A percentile compares a stretch with the other conserved stretches of the same genome.
phyloP scores from a whole-genome alignment of 352 stramenopile genomes.

The Pythium coloratum region DNA sequence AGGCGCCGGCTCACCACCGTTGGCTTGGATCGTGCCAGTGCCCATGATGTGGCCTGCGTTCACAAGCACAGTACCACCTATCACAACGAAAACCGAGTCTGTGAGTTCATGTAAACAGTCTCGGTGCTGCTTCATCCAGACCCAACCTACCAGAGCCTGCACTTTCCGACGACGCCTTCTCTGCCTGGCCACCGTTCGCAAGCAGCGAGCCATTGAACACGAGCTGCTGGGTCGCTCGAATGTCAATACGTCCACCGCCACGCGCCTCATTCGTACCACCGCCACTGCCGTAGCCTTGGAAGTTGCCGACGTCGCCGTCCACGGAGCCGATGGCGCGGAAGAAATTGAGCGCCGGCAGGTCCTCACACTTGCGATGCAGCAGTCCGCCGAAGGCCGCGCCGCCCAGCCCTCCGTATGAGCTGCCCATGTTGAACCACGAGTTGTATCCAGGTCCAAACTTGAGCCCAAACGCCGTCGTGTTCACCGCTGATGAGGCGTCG shows the following conservation, averaged over 20 bases:
- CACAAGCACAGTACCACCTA: constrained; percentile 25
- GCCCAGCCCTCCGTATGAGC: constrained; percentile 74
- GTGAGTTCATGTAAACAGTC: too few species aligned
- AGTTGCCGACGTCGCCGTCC: constrained; percentile 49
- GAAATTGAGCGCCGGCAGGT: constrained; percentile 55
- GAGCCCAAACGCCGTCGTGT: constrained; percentile 61
- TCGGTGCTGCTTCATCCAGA: too few species aligned
- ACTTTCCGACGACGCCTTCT: constrained; percentile 52
- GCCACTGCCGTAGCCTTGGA: constrained; percentile 82
- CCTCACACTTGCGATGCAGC: constrained; percentile 43
- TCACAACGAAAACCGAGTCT: constrained; percentile 1
- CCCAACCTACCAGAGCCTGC: constrained; percentile 44
- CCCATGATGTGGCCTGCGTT: constrained; percentile 12
- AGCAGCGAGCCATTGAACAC: constrained; percentile 67
- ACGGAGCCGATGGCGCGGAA: constrained; percentile 69
- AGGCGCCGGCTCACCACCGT: constrained; percentile 21
- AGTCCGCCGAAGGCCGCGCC: constrained; percentile 55
- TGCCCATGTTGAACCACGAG: constrained; percentile 60
- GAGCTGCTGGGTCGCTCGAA: constrained; percentile 39
- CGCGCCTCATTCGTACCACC: constrained; percentile 60
- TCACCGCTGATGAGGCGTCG: constrained; percentile 44
- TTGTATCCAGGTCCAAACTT: constrained; percentile 86
- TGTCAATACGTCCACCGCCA: constrained; percentile 60
- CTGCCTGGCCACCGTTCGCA: constrained; percentile 64
- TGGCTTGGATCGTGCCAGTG: constrained; percentile 20